phyloP scores from a whole-genome alignment of 2,329 filamentous ascomycete species.

The Pyricularia pennisetigena region DNA sequence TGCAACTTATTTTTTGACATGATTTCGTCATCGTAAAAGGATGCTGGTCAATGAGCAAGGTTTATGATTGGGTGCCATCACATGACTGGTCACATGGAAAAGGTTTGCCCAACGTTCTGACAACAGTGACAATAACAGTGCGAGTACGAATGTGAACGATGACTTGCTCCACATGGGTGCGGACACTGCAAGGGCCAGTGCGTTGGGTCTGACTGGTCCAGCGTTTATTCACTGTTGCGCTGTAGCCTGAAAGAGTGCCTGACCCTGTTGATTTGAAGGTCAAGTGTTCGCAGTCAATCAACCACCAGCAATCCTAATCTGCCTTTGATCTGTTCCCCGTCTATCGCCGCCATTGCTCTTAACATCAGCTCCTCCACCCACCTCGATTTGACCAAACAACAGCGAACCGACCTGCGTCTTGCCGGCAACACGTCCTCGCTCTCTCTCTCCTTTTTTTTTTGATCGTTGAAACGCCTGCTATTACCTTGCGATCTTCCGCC shows the following conservation, averaged over 20 bases:
- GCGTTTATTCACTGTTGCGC: neutral
- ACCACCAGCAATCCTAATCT: neutral
- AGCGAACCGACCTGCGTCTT: neutral
- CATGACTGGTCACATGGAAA: neutral
- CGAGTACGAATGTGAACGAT: neutral
- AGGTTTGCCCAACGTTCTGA: neutral
- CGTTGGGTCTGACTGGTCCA: neutral
- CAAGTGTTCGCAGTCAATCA: neutral
- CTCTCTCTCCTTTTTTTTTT: constrained; percentile 8
- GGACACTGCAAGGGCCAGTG: neutral
- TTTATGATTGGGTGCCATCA: neutral
- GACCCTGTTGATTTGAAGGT: neutral
- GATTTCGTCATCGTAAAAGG: neutral
- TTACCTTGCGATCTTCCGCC: neutral
- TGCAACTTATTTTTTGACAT: neutral
- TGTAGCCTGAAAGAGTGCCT: neutral
- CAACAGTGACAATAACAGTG: neutral
- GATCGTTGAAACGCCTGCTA: neutral
- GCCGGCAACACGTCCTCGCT: constrained; percentile 10
- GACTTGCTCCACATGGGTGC: neutral
- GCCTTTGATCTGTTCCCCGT: neutral
- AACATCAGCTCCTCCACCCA: neutral
- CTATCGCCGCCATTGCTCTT: neutral
- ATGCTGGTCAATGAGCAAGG: neutral
- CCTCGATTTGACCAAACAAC: neutral